Evolutionary conservation across 805 yeast genomes (phyloP).

Genomic region (Scheffersomyces coipomensis): DNA sequence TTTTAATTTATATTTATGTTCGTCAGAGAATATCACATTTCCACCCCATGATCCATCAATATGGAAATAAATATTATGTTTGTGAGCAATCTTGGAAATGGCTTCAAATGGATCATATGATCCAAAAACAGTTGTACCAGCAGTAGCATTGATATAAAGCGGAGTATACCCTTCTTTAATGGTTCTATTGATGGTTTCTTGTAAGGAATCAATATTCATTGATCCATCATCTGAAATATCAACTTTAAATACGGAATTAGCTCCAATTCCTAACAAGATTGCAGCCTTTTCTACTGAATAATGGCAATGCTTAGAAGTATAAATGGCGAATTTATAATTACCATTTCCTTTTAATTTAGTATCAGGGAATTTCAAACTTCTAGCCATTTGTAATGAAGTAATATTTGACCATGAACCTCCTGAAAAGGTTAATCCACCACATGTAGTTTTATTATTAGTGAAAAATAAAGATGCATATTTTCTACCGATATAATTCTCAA

Average conservation of each 20-base stretch:
- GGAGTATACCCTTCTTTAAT: constrained; percentile 62
- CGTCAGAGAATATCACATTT: constrained; percentile 65
- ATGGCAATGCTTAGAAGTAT: constrained; percentile 70
- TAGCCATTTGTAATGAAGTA: constrained; percentile 73
- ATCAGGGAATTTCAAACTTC: constrained; percentile 64
- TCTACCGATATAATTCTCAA: constrained; percentile 66
- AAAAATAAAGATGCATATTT: constrained; percentile 69
- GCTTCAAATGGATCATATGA: constrained; percentile 69
- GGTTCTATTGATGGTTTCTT: constrained; percentile 42
- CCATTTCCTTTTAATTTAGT: constrained; percentile 62
- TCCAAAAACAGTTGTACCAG: constrained; percentile 88
- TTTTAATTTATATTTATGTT: constrained; percentile 42
- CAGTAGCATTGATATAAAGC: constrained; percentile 75
- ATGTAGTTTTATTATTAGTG: constrained; percentile 34
- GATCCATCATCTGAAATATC: constrained; percentile 54
- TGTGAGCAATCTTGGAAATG: constrained; percentile 53
- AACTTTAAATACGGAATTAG: constrained; percentile 60
- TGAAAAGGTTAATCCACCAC: constrained; percentile 83
- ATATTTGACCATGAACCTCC: constrained; percentile 89
- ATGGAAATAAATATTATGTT: constrained; percentile 70
- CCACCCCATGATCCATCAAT: constrained; percentile 94
- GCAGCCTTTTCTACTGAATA: constrained; percentile 83
- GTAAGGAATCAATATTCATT: constrained; percentile 52
- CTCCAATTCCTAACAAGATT: constrained; percentile 71
- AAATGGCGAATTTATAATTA: constrained; percentile 59